Evolutionary conservation across 352 stramenopile genomes (phyloP).

Genomic region (Pythium phragmitis): DNA sequence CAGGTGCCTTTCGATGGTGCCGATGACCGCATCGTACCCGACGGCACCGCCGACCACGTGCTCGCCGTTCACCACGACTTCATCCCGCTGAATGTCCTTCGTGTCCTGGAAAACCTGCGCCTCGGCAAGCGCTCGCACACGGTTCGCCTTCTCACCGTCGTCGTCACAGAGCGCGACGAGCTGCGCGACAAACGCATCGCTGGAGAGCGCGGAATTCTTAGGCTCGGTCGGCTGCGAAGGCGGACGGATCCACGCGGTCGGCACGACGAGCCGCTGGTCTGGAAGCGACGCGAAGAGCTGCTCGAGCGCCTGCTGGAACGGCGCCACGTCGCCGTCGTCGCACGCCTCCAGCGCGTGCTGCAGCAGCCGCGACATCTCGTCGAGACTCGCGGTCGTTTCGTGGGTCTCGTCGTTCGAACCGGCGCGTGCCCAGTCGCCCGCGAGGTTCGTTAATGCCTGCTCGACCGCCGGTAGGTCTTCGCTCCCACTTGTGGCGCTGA

Average conservation of each 20-base stretch:
- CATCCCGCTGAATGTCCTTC: slow-evolving; percentile 80
- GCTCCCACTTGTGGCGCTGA: slow-evolving; percentile 7
- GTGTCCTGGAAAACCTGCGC: slow-evolving; percentile 71
- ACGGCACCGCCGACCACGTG: slow-evolving; percentile 34
- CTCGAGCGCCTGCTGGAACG: slow-evolving; percentile 62
- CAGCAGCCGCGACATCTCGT: slow-evolving; percentile 44
- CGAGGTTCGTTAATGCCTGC: slow-evolving; percentile 27
- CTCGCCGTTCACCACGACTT: slow-evolving; percentile 62
- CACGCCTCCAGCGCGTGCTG: slow-evolving; percentile 37
- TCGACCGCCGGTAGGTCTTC: slow-evolving; percentile 3
- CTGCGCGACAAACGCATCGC: slow-evolving; percentile 37
- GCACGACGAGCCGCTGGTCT: slow-evolving; percentile 37
- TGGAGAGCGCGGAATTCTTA: not conserved
- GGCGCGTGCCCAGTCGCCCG: slow-evolving; percentile 16
- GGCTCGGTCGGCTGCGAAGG: not conserved
- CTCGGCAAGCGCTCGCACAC: slow-evolving; percentile 38
- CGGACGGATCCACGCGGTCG: slow-evolving; percentile 44
- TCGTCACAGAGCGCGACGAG: slow-evolving; percentile 28
- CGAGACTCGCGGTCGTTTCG: slow-evolving; percentile 29
- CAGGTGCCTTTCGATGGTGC: slow-evolving; percentile 44
- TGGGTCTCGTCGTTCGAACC: not conserved
- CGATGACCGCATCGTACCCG: slow-evolving; percentile 64
- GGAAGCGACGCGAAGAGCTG: slow-evolving; percentile 45
- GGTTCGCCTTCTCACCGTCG: not conserved
- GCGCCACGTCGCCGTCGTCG: slow-evolving; percentile 30